phyloP scores from a whole-genome alignment of 2,329 filamentous ascomycete species.

The Mycosphaerella sp. region DNA sequence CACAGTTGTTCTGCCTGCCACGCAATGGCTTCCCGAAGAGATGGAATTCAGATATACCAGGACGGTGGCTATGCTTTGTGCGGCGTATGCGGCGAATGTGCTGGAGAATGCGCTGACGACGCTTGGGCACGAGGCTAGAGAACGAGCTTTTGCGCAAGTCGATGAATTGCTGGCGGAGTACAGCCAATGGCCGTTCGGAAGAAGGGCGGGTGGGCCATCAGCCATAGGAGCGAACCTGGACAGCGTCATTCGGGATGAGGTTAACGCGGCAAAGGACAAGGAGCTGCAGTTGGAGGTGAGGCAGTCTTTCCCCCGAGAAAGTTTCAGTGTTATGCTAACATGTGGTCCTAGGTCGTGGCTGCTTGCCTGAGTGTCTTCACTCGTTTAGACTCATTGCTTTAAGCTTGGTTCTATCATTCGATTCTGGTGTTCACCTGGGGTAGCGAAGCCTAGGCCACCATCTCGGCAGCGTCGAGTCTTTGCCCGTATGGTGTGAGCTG shows the following conservation, averaged over 20 bases:
- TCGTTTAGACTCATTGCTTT: slow-evolving; percentile 90
- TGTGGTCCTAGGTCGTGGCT: slow-evolving; percentile 60
- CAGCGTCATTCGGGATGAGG: slow-evolving; percentile 78
- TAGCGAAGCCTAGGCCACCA: neutral
- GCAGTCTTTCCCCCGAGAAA: slow-evolving; percentile 11
- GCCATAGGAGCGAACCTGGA: slow-evolving; percentile 90
- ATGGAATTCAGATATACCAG: slow-evolving; percentile 90
- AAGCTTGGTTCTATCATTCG: slow-evolving; percentile 23
- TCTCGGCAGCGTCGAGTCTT: neutral
- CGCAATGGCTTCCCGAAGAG: slow-evolving; percentile 86
- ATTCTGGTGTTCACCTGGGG: neutral
- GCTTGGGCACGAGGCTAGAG: slow-evolving; percentile 86
- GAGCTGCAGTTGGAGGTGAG: slow-evolving; percentile 91
- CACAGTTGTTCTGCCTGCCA: slow-evolving; percentile 80
- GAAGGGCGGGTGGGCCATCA: slow-evolving; percentile 65
- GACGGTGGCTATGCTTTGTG: slow-evolving; percentile 94
- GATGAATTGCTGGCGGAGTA: slow-evolving; percentile 94
- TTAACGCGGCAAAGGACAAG: slow-evolving; percentile 80
- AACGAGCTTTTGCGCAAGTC: slow-evolving; percentile 92
- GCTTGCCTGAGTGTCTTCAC: slow-evolving; percentile 98
- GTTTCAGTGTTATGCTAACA: slow-evolving; percentile 16
- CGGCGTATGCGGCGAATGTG: slow-evolving; percentile 95
- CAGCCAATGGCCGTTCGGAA: slow-evolving; percentile 94
- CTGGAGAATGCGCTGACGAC: slow-evolving; percentile 95
- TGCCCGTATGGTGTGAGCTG: too few relatives aligned